Conservation (phyloP, 768 basidiomycete genomes). For the Hericium alpestre region DNA sequence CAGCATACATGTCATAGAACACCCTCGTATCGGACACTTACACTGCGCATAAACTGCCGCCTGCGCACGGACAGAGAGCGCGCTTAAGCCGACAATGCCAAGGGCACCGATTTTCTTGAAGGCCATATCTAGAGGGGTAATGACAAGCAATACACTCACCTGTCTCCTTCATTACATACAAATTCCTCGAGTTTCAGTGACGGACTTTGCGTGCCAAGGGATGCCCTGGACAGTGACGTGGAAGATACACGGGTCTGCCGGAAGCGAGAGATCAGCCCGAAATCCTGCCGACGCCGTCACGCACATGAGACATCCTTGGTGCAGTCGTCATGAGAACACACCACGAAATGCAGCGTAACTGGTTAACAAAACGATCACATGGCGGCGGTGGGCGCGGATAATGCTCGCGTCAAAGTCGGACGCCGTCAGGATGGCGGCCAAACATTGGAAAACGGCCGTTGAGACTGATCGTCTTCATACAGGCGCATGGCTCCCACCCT, state of each 20-base stretch:
- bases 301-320: too few species aligned
- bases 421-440: too few species aligned
- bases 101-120: constrained; percentile 10
- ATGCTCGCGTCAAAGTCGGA: constrained; percentile 13
- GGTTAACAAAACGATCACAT: too few species aligned
- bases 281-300: too few species aligned
- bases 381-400: background rate
- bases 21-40: background rate
- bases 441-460: too few species aligned
- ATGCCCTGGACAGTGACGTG: background rate
- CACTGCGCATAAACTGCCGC: constrained; percentile 11
- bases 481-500: background rate
- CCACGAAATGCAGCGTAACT: too few species aligned
- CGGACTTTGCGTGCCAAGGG: too few species aligned
- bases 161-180: too few species aligned
- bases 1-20: background rate
- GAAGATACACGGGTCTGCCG: background rate
- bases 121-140: background rate
- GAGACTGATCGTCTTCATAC: background rate
- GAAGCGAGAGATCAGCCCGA: background rate
- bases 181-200: too few species aligned
- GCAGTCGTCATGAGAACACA: too few species aligned
- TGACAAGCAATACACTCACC: too few species aligned
- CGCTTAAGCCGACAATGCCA: constrained; percentile 5
- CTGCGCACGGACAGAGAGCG: constrained; percentile 9